Percentiles rank a stretch among this genome's conserved stretches.
Evolutionary conservation across 2,329 filamentous ascomycete genomes (phyloP).

Genomic region (Onygena corvina): DNA sequence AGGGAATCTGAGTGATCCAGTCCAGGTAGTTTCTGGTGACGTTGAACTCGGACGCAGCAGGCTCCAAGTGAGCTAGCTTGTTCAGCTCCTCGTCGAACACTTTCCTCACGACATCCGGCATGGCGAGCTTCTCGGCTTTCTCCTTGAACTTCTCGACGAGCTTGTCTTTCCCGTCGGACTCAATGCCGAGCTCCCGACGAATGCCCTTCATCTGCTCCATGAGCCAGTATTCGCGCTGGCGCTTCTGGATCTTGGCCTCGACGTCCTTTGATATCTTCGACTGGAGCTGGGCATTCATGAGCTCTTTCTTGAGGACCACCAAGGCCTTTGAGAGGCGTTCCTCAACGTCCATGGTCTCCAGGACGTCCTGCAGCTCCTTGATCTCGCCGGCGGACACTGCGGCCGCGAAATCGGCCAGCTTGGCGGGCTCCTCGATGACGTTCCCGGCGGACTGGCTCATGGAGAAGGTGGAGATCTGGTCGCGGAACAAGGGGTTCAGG

Average conservation of each 20-base stretch:
- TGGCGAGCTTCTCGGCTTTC: slow-evolving; percentile 82
- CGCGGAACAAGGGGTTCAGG: slow-evolving; percentile 87
- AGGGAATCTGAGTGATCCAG: slow-evolving; percentile 96
- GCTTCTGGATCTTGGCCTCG: slow-evolving; percentile 91
- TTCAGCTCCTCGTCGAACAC: slow-evolving; percentile 98
- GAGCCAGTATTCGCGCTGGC: slow-evolving; percentile 93
- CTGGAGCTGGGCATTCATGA: slow-evolving; percentile 94
- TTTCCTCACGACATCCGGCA: slow-evolving; percentile 93
- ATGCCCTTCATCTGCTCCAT: slow-evolving; percentile 99
- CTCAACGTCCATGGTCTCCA: slow-evolving; percentile 81
- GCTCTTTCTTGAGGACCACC: slow-evolving; percentile 88
- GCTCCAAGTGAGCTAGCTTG: slow-evolving; percentile 89
- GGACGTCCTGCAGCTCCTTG: slow-evolving; percentile 79
- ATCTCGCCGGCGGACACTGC: slow-evolving; percentile 92
- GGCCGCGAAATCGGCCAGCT: slow-evolving; percentile 91
- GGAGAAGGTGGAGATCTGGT: slow-evolving; percentile 94
- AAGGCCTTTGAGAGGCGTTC: slow-evolving; percentile 84
- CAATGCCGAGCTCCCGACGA: slow-evolving; percentile 83
- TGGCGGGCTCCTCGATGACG: slow-evolving; percentile 85
- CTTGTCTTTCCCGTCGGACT: slow-evolving; percentile 97
- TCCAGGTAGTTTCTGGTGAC: slow-evolving; percentile 97
- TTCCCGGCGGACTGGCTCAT: slow-evolving; percentile 93
- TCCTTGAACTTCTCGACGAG: slow-evolving; percentile 95
- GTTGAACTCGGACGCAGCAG: slow-evolving; percentile 94
- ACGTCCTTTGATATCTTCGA: slow-evolving; percentile 98